These are phyloP conservation scores for Venturia oleaginea DNA, from an alignment of 2,329 filamentous ascomycete genomes.

Conservation along the genomic window DNA sequence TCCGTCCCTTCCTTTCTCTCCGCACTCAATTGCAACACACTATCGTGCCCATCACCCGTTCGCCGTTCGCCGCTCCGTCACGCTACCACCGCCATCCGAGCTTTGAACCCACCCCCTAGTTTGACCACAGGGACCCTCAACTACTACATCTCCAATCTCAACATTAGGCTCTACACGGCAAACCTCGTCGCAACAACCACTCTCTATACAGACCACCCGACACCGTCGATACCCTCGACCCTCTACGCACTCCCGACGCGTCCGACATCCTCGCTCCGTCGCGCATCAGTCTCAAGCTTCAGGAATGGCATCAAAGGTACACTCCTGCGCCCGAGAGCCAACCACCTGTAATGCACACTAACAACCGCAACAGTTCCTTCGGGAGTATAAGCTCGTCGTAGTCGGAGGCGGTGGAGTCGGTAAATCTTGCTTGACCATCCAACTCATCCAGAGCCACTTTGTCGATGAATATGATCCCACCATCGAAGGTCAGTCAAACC, in stretches of 20 bases:
- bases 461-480: conserved; percentile 99
- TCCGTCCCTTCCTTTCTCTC: not conserved
- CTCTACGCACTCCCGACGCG: not conserved
- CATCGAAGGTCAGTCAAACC: conserved; percentile 69
- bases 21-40: not conserved
- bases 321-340: not conserved
- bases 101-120: not conserved
- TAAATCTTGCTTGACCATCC: conserved; percentile 98
- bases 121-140: not conserved
- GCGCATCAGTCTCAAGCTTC: not conserved
- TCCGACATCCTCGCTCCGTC: not conserved
- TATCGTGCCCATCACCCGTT: not conserved
- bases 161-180: not conserved
- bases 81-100: not conserved
- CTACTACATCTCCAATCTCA: not conserved
- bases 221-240: not conserved
- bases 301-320: conserved; percentile 6
- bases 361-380: conserved; percentile 34
- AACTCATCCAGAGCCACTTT: conserved; percentile 75
- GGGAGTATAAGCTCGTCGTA: conserved; percentile 61
- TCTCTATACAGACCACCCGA: not conserved
- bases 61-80: not conserved
- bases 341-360: not conserved
- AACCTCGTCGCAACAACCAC: not conserved
- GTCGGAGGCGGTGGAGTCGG: conserved; percentile 97